Evolutionary conservation across 305 asterid genomes (phyloP).

Genomic region (Coffea humblotiana): DNA sequence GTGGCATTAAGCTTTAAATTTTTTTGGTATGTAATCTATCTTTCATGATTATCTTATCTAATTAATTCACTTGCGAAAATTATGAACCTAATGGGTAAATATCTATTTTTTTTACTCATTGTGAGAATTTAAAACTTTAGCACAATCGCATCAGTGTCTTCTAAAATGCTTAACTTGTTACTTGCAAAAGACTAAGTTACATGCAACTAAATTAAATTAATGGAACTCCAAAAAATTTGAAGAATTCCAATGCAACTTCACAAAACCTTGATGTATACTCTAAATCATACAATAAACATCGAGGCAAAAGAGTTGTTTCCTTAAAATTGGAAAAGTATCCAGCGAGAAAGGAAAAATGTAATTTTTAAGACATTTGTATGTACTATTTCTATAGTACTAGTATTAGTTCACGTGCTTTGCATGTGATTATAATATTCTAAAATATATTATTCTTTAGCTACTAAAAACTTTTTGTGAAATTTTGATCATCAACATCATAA

Average conservation of each 20-base stretch:
- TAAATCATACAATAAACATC: not conserved
- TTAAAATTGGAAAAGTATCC: accelerated
- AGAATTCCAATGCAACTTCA: not conserved
- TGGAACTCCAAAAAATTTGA: not conserved
- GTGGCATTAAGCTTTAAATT: not conserved
- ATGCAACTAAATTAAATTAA: not conserved
- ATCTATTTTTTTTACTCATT: not conserved
- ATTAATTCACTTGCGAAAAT: not conserved
- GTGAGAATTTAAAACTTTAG: too few species aligned
- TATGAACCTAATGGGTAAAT: not conserved
- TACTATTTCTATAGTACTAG: not conserved
- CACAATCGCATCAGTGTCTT: too few species aligned
- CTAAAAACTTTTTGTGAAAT: too few species aligned
- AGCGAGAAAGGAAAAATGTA: not conserved
- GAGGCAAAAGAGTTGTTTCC: not conserved
- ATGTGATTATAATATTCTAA: too few species aligned
- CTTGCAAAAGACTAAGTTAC: not conserved
- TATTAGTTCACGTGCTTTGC: too few species aligned
- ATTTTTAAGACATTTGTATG: not conserved
- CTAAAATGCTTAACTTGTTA: not conserved
- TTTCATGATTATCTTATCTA: not conserved
- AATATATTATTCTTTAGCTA: too few species aligned
- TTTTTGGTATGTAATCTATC: too few species aligned
- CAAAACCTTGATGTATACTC: not conserved
- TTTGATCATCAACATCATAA: too few species aligned